phyloP scores from a whole-genome alignment of 495 filamentous ascomycete genomes.

The Articulospora tetracladia region DNA sequence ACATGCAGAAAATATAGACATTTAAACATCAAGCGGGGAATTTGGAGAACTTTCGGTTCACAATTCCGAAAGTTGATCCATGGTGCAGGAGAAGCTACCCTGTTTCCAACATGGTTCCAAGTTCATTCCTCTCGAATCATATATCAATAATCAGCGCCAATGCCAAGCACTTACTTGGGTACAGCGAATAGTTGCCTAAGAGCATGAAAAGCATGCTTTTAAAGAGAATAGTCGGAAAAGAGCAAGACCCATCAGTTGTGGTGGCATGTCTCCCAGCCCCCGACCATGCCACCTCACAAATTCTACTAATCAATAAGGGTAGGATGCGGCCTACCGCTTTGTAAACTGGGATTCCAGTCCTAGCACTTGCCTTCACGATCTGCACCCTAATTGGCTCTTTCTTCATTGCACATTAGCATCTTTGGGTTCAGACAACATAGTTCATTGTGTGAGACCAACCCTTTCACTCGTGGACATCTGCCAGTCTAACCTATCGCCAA shows the following conservation, averaged over 20 bases:
- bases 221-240: not conserved
- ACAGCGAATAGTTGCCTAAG: no score
- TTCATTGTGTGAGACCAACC: slow-evolving; percentile 23
- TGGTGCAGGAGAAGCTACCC: not conserved
- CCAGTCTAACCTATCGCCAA: not conserved
- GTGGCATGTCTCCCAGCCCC: not conserved
- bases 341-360: not conserved
- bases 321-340: no score
- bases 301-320: no score
- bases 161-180: no score
- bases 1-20: not conserved
- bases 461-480: slow-evolving; percentile 3
- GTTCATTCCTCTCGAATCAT: no score
- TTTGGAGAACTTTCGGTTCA: not conserved
- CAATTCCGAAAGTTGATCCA: not conserved
- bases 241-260: not conserved
- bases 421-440: slow-evolving; percentile 10
- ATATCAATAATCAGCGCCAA: no score
- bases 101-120: no score
- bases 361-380: not conserved
- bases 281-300: no score
- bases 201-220: not conserved
- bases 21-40: not conserved
- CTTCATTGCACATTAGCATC: slow-evolving; percentile 20
- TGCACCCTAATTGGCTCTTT: not conserved